Conservation (phyloP, 805 yeast species). For the Pichia paraexigua region DNA sequence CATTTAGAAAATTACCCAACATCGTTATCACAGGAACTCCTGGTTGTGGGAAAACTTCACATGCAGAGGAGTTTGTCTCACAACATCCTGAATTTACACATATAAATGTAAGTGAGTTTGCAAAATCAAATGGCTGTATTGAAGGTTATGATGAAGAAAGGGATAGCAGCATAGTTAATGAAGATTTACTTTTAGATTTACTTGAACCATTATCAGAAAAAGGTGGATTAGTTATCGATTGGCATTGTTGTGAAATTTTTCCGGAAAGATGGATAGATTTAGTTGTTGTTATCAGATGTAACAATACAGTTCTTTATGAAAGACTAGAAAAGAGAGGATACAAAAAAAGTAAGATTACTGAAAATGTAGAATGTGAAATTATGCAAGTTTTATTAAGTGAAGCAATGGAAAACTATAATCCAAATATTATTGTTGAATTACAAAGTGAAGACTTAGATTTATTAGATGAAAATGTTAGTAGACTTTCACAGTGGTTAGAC, state of each 20-base stretch:
- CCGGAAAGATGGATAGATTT: slow-evolving; percentile 90
- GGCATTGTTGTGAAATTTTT: slow-evolving; percentile 96
- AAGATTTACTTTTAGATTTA: slow-evolving; percentile 76
- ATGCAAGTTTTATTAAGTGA: slow-evolving; percentile 88
- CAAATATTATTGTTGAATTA: slow-evolving; percentile 76
- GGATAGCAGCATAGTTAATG: slow-evolving; percentile 85
- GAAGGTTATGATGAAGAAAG: slow-evolving; percentile 82
- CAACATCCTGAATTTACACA: slow-evolving; percentile 43
- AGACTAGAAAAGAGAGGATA: slow-evolving; percentile 73
- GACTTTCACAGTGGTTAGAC: slow-evolving; percentile 67
- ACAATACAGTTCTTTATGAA: slow-evolving; percentile 63
- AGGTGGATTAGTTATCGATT: slow-evolving; percentile 90
- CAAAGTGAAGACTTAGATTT: slow-evolving; percentile 65
- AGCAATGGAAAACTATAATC: slow-evolving; percentile 74
- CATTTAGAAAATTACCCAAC: slow-evolving; percentile 46
- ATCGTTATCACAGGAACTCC: slow-evolving; percentile 94
- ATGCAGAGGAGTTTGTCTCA: slow-evolving; percentile 45
- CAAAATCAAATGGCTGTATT: slow-evolving; percentile 66
- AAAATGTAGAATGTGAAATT: slow-evolving; percentile 92
- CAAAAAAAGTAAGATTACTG: slow-evolving; percentile 73
- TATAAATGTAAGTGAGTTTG: slow-evolving; percentile 71
- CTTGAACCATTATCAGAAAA: slow-evolving; percentile 68
- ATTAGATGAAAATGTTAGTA: slow-evolving; percentile 72
- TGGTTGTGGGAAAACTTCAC: slow-evolving; percentile 79
- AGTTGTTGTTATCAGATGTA: slow-evolving; percentile 80